phyloP scores from a whole-genome alignment of 805 yeast species.

The Lachancea mirantina region DNA sequence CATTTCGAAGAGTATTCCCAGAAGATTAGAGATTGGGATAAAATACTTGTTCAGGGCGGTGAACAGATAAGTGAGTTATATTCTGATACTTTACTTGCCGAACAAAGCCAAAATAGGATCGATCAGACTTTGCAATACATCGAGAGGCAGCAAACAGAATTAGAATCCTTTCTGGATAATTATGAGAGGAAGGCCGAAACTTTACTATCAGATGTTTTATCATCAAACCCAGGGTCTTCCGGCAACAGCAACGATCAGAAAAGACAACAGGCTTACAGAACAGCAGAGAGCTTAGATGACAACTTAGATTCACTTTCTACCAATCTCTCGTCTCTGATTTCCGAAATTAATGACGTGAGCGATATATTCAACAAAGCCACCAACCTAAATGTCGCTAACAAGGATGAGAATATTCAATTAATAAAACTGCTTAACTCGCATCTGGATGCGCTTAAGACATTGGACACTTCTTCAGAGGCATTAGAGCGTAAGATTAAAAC shows the following conservation, averaged over 20 bases:
- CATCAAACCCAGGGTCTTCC: constrained; percentile 23
- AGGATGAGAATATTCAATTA: constrained; percentile 49
- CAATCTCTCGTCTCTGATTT: constrained; percentile 66
- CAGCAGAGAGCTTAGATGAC: constrained; percentile 80
- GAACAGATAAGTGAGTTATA: constrained; percentile 74
- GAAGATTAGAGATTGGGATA: constrained; percentile 81
- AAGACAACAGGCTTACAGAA: constrained; percentile 79
- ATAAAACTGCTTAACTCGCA: constrained; percentile 81
- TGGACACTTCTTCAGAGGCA: constrained; percentile 64
- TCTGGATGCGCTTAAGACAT: constrained; percentile 80
- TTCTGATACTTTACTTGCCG: constrained; percentile 72
- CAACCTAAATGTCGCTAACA: constrained; percentile 27
- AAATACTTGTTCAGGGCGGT: constrained; percentile 73
- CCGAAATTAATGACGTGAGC: constrained; percentile 77
- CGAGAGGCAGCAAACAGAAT: constrained; percentile 86
- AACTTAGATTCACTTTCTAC: constrained; percentile 71
- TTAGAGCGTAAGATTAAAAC: constrained; percentile 59
- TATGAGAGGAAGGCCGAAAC: constrained; percentile 51
- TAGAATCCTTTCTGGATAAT: constrained; percentile 72
- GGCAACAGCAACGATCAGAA: constrained; percentile 57
- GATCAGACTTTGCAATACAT: constrained; percentile 84
- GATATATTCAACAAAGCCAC: constrained; percentile 67
- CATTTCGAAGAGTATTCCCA: constrained; percentile 70
- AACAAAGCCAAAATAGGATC: constrained; percentile 73
- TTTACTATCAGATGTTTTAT: constrained; percentile 31